Evolutionary conservation across 371 early-diverging fungal genomes (phyloP).

Genomic region (Apophysomyces sp.): DNA sequence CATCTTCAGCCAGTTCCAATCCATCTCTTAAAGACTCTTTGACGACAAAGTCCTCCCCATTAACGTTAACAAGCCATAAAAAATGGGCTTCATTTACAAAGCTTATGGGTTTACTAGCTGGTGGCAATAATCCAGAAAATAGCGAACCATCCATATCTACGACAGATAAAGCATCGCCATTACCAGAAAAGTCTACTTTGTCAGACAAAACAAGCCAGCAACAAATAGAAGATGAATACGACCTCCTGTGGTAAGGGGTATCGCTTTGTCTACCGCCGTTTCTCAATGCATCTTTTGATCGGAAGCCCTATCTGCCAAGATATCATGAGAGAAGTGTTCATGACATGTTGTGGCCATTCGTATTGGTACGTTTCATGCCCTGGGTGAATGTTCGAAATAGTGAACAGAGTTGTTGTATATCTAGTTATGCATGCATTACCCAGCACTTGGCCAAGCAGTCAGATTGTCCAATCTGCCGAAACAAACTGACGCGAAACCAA

Average conservation of each 20-base stretch:
- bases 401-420: neutral
- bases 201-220: neutral
- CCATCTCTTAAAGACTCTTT: neutral
- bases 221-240: neutral
- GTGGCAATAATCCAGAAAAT: neutral
- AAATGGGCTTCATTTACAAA: neutral
- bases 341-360: constrained; percentile 84
- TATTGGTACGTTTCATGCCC: constrained; percentile 66
- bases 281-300: neutral
- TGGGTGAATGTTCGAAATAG: neutral
- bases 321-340: constrained; percentile 71
- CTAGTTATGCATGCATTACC: constrained; percentile 71
- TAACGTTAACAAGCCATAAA: neutral
- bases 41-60: neutral
- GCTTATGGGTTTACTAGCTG: neutral
- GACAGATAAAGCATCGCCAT: neutral
- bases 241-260: neutral
- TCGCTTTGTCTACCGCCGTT: neutral
- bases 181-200: neutral
- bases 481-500: constrained; percentile 52
- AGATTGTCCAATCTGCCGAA: constrained; percentile 76
- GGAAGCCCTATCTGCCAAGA: constrained; percentile 71
- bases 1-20: neutral
- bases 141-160: neutral
- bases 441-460: constrained; percentile 57